Evolutionary conservation across 768 basidiomycete species (phyloP).

Genomic region (Flagelloscypha sp.): DNA sequence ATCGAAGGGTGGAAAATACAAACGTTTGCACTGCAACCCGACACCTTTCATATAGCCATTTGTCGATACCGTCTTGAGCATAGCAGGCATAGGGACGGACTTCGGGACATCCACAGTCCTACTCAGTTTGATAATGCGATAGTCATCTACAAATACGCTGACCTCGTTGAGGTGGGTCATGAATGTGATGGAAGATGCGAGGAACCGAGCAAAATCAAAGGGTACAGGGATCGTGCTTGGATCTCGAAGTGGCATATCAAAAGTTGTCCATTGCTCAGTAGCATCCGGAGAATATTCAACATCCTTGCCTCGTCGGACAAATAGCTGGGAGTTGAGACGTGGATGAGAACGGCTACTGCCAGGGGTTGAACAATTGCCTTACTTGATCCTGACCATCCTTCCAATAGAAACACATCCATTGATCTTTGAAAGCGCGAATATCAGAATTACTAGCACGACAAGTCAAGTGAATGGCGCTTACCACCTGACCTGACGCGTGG

Average conservation of each 20-base stretch:
- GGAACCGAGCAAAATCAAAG: slow-evolving; percentile 84
- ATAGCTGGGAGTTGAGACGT: slow-evolving; percentile 40
- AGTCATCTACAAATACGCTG: slow-evolving; percentile 75
- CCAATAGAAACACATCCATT: slow-evolving; percentile 97
- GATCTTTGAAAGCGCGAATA: slow-evolving; percentile 37
- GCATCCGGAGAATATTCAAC: slow-evolving; percentile 34
- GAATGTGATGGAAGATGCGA: slow-evolving; percentile 89
- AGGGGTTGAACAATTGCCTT: slow-evolving; percentile 5
- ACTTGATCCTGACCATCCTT: slow-evolving; percentile 89
- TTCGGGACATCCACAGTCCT: slow-evolving; percentile 53
- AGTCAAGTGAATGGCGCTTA: slow-evolving; percentile 18
- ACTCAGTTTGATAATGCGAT: slow-evolving; percentile 55
- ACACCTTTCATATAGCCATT: slow-evolving; percentile 65
- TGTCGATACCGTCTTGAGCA: slow-evolving; percentile 45
- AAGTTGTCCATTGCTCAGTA: slow-evolving; percentile 66
- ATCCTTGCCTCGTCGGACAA: slow-evolving; percentile 72
- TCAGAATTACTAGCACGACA: slow-evolving; percentile 11
- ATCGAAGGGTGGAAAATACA: slow-evolving; percentile 5
- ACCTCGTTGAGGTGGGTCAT: slow-evolving; percentile 74
- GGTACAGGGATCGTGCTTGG: slow-evolving; percentile 69
- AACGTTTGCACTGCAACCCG: slow-evolving; percentile 19
- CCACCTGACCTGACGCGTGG: slow-evolving; percentile 79
- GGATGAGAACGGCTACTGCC: slow-evolving; percentile 3
- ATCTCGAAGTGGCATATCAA: slow-evolving; percentile 84
- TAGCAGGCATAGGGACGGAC: slow-evolving; percentile 49